Conservation (phyloP, 805 yeast species). For the Phaffomyces opuntiae region DNA sequence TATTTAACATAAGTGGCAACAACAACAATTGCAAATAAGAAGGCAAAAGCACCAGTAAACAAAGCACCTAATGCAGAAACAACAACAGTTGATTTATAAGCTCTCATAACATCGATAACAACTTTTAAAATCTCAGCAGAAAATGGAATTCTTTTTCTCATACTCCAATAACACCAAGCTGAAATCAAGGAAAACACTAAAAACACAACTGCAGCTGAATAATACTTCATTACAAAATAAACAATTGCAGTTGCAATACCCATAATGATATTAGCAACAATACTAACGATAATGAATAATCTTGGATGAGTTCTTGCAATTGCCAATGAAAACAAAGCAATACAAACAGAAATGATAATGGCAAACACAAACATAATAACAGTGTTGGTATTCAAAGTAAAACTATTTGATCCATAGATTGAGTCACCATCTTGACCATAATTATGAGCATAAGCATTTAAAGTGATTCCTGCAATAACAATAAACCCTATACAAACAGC, state of each 20-base stretch:
- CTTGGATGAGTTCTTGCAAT: constrained; percentile 61
- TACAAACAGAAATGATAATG: constrained; percentile 49
- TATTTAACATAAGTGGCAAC: constrained; percentile 75
- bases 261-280: constrained; percentile 56
- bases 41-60: constrained; percentile 54
- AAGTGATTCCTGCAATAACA: constrained; percentile 61
- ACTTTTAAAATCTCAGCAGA: constrained; percentile 63
- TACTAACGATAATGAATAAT: constrained; percentile 60
- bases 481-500: constrained; percentile 56
- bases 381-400: constrained; percentile 70
- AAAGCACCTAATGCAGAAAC: constrained; percentile 56
- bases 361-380: constrained; percentile 63
- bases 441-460: constrained; percentile 54
- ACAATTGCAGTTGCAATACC: constrained; percentile 74
- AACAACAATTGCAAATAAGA: constrained; percentile 58
- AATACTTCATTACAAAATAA: constrained; percentile 60
- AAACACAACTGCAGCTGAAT: constrained; percentile 76
- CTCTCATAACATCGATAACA: constrained; percentile 70
- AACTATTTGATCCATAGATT: constrained; percentile 47
- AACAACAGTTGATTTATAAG: constrained; percentile 61
- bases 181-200: constrained; percentile 56
- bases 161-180: constrained; percentile 67
- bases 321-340: constrained; percentile 48
- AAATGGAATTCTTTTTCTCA: constrained; percentile 65
- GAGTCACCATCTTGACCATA: constrained; percentile 53